Base-by-base conservation (phyloP, 768 basidiomycete genomes). In the Phylloporus rhodoxanthus region DNA sequence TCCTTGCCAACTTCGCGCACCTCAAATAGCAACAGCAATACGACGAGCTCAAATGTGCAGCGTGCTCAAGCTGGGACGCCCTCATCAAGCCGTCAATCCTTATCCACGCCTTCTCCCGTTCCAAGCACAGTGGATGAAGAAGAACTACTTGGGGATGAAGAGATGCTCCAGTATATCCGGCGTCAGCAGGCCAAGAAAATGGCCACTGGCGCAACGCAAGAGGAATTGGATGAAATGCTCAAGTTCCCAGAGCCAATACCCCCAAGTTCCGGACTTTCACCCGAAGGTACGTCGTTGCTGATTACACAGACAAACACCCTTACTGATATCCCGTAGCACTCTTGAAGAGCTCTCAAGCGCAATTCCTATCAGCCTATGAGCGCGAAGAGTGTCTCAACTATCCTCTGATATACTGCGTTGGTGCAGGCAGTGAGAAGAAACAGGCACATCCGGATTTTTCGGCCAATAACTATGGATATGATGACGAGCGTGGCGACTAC, bases 401-500 rank as follows among this genome's bases (percentile, higher is more conserved):
- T 67, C 79, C 86, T 10, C 74, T 79, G 9, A 82, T 97, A 26
- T 97, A 91, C 68, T 95, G 72, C 61, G 72, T 87, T 46, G 94
- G 93, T 25, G 78, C 81, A 6, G 76, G 78, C 50, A 87, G 85
- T 62, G 82, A 81, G 62, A 97, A 97, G 76, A 92, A 91, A 63
- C 76, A 72, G 51, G 91, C 92, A 1, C 81, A 80, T 21, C 72
- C 75, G 8, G 86, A 91, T 46, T 77, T 80, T 55, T 67, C 85
- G 6, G 76, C 79, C 17, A 92, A 93, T 67, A 99, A 99, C 67
- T 81, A 87, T 61, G 89, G 96, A 25, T 99, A 94, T 59, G 96
- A 99, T 64, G 96, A 99, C 64, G 96, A 99, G 25, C 85, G 96
- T 28, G 96, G 96, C 29, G 96, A 99, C 70, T 99, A 99, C 60